Conservation (phyloP, 2,329 filamentous ascomycete species). For the Cercospora janseana region DNA sequence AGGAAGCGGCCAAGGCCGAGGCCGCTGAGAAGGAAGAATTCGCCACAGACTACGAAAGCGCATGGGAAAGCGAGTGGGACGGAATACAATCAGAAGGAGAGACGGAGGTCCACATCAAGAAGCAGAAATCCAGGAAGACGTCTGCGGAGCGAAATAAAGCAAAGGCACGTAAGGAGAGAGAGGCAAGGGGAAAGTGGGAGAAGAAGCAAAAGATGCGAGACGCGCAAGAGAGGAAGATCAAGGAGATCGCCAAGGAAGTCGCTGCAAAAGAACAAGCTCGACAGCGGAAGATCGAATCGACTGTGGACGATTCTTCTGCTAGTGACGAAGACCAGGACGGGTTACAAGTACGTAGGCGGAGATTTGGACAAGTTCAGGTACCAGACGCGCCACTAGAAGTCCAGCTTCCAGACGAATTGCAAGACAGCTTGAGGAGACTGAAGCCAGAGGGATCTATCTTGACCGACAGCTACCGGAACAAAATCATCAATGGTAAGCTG, state of each 20-base stretch:
- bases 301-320: conserved; percentile 11
- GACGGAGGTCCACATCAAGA: conserved; percentile 62
- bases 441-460: conserved; percentile 96
- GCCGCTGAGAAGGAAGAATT: conserved; percentile 73
- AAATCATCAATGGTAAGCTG: conserved; percentile 84
- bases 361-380: conserved; percentile 69
- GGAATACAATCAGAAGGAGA: conserved; percentile 55
- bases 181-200: conserved; percentile 72
- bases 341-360: conserved; percentile 61
- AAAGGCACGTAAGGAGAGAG: conserved; percentile 83
- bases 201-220: conserved; percentile 70
- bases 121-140: conserved; percentile 81
- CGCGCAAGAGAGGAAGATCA: conserved; percentile 68
- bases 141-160: conserved; percentile 82
- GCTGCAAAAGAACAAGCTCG: conserved; percentile 55
- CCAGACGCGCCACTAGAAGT: conserved; percentile 63
- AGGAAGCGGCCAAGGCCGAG: conserved; percentile 71
- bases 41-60: conserved; percentile 61
- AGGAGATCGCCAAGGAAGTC: conserved; percentile 65
- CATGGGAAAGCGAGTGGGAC: conserved; percentile 83
- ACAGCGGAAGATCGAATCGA: conserved; percentile 13
- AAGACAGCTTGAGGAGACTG: conserved; percentile 50
- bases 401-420: conserved; percentile 51
- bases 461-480: conserved; percentile 84
- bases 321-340: conserved; percentile 39